These are phyloP conservation scores for Pichia kluyveri DNA, from an alignment of 805 yeast genomes.

Conservation along the genomic window DNA sequence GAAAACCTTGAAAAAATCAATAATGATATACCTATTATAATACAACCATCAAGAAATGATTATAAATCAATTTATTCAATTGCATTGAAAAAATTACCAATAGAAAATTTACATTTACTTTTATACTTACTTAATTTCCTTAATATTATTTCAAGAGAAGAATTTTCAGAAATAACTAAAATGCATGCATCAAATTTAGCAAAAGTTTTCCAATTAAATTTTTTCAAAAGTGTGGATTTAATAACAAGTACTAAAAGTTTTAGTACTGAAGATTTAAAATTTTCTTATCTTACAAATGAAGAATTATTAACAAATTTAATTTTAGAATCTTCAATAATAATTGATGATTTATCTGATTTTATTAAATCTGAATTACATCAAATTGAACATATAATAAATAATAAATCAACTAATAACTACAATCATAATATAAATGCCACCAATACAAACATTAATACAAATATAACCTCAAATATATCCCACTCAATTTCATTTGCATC, in stretches of 20 bases:
- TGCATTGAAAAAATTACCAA: slow-evolving; percentile 16
- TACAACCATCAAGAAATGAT: neutral
- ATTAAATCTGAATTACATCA: neutral
- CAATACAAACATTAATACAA: neutral
- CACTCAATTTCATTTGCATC: neutral
- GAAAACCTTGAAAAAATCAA: too few species aligned
- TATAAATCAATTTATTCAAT: slow-evolving; percentile 2
- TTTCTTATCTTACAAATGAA: slow-evolving; percentile 4
- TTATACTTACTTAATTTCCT: slow-evolving; percentile 23
- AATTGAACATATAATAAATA: slow-evolving; percentile 2
- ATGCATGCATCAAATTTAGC: slow-evolving; percentile 30
- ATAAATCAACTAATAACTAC: neutral
- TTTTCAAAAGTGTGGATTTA: slow-evolving; percentile 27
- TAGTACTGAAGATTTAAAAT: slow-evolving; percentile 9
- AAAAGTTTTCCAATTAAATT: slow-evolving; percentile 30
- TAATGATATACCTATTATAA: neutral
- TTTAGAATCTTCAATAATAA: neutral
- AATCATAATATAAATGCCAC: too few species aligned
- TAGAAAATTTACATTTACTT: slow-evolving; percentile 25
- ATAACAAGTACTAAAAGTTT: slow-evolving; percentile 10
- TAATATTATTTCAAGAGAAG: slow-evolving; percentile 15
- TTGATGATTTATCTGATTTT: slow-evolving; percentile 1
- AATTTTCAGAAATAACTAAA: slow-evolving; percentile 22
- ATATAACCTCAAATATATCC: neutral
- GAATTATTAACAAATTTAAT: slow-evolving; percentile 3